Evolutionary conservation across 2,329 filamentous ascomycete species (phyloP), one percentile per base, ranked within the genome.

Genomic region (Graphilbum sp.): DNA sequence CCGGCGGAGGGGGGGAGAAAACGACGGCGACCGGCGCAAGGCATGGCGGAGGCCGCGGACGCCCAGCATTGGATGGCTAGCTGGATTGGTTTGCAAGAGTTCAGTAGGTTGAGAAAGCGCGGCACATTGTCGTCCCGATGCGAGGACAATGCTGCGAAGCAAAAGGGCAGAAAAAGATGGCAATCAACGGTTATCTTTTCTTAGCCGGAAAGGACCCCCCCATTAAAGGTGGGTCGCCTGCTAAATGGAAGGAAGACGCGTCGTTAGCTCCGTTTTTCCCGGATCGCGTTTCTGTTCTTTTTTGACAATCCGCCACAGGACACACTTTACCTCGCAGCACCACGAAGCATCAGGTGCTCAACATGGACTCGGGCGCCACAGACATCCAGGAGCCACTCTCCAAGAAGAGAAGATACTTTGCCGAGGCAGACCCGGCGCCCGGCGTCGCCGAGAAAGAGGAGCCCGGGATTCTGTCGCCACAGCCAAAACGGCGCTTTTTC

Each of bases 401-500:
- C 21, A 59, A 59, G 44, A 58, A 52, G 43, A 50, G 53, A 29
- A 48, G 55, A 29, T 57, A 38, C 33, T 40, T 41, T 10, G 35
- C 32, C 6, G 42, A 33, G 1, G 33, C 11, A 3, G 27, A 27
- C 17, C n/a, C 21, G 9, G 10, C 10, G 5, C n/a, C 12, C 5
- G 16, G 16, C 16, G 15, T 18, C 3, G n/a, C 8, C 17, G 30
- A 27, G 16, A 27, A 35, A 29, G 51, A 46, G 44, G 43, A 46
- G 19, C 39, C 36, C 19, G 10, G 35, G 19, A 15, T 16, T 16
- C 37, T 29, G n/a, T 63, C 62, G 45, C 63, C 67, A 1, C 46
- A 50, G 10, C 71, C 71, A 51, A 62, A 56, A 44, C 52, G 58
- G 41, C 59, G 60, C 32, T 63, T 68, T 50, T 66, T 68, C 43